Conservation (phyloP, 306 rosid genomes). For the Cucumis cinereus region DNA sequence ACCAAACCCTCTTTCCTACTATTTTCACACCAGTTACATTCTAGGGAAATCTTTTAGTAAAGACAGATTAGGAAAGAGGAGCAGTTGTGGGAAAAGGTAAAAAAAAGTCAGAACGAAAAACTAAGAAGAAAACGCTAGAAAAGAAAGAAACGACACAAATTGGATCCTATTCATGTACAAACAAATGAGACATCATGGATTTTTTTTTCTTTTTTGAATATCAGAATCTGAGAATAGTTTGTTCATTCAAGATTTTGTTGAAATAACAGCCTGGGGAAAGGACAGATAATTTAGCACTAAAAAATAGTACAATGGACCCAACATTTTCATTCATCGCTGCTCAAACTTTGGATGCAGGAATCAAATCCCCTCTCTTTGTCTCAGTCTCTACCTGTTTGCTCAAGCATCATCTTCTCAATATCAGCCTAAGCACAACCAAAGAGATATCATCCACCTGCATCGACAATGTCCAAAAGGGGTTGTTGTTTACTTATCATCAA, state of each 20-base stretch:
- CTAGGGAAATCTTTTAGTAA: not conserved
- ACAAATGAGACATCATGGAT: constrained; percentile 2
- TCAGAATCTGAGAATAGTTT: constrained; percentile 8
- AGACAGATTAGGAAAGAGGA: constrained; percentile 4
- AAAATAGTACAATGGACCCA: not conserved
- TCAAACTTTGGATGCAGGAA: not conserved
- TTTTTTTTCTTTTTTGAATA: not conserved
- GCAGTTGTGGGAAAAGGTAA: not conserved
- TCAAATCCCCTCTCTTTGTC: not conserved
- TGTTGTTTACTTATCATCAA: not conserved
- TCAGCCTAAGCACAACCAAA: constrained; percentile 9
- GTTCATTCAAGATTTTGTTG: constrained; percentile 6
- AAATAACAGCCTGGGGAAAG: constrained; percentile 4
- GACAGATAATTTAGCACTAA: constrained; percentile 6
- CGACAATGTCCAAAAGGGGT: not conserved
- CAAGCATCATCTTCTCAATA: constrained; percentile 12
- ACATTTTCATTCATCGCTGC: not conserved
- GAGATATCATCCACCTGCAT: not conserved
- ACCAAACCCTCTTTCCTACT: no score
- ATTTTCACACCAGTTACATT: no score
- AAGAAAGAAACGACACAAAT: not conserved
- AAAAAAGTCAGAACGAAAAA: not conserved
- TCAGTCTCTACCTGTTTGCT: not conserved
- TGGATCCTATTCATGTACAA: constrained; percentile 7
- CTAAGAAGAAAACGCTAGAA: not conserved